A percentile compares a stretch with the other conserved stretches of the same genome.
Conservation (phyloP, 2,329 filamentous ascomycete species). For the Aspergillus sp. region DNA sequence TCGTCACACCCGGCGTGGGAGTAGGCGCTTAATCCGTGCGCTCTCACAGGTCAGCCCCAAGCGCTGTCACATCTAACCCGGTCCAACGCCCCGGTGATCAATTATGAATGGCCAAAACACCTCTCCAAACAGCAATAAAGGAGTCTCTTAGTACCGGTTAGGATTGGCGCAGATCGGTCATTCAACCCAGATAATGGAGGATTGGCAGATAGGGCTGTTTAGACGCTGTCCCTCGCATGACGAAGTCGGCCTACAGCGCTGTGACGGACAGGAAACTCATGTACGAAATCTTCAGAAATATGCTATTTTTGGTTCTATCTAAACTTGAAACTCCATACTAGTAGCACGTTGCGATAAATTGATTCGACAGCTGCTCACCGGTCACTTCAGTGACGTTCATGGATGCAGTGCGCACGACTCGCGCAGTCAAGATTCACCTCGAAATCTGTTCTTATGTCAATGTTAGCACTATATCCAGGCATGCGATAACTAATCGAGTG, state of each 20-base stretch:
- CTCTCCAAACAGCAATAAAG: neutral
- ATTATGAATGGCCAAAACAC: neutral
- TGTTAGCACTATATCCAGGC: neutral
- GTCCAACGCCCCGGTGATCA: no score
- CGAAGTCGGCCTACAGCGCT: neutral
- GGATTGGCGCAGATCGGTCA: neutral
- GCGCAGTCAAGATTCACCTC: neutral
- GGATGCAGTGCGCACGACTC: no score
- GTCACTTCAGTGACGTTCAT: no score
- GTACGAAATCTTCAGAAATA: neutral
- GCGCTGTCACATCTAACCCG: neutral
- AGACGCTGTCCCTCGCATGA: neutral
- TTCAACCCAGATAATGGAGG: neutral
- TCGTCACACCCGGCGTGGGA: conserved; percentile 26
- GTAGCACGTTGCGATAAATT: neutral
- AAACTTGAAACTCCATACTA: conserved; percentile 13
- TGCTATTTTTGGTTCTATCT: conserved; percentile 1
- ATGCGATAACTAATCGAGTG: neutral
- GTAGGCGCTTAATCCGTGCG: conserved; percentile 22
- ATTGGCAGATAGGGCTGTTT: neutral
- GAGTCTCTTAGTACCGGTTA: neutral
- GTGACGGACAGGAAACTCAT: neutral
- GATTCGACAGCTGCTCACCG: neutral
- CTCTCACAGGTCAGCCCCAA: conserved; percentile 10
- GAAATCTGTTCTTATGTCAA: neutral